Percentiles rank a stretch among this genome's conserved stretches.
Conservation (phyloP, 2,329 filamentous ascomycete species). For the Calonectria pteridis region DNA sequence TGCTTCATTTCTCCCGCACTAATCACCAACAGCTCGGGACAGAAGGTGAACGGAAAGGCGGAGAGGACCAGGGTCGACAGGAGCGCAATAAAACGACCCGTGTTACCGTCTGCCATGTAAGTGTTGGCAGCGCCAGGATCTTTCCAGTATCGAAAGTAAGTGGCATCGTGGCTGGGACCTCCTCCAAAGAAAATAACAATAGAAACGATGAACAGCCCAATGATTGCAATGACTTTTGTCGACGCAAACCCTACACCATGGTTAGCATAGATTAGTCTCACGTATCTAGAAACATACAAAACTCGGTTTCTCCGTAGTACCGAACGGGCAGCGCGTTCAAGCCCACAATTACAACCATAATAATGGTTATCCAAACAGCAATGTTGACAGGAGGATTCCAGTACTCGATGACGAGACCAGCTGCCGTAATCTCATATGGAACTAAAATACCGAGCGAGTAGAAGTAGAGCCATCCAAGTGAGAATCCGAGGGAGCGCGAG, state of each 20-base stretch:
- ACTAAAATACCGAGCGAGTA: slow-evolving; percentile 46
- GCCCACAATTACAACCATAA: not conserved
- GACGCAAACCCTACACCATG: not conserved
- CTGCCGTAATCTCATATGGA: slow-evolving; percentile 32
- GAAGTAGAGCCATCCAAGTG: slow-evolving; percentile 58
- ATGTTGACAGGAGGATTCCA: slow-evolving; percentile 31
- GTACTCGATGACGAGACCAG: slow-evolving; percentile 36
- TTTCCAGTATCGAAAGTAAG: slow-evolving; percentile 74
- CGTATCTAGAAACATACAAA: not conserved
- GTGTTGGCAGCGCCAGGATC: slow-evolving; percentile 75
- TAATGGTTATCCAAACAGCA: slow-evolving; percentile 28
- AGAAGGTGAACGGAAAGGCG: slow-evolving; percentile 74
- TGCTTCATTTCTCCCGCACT: slow-evolving; percentile 76
- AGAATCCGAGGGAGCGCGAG: slow-evolving; percentile 50
- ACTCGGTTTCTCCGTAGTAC: not conserved
- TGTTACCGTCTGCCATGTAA: slow-evolving; percentile 67
- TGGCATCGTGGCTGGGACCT: slow-evolving; percentile 73
- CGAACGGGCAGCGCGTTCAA: not conserved
- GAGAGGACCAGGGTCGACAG: slow-evolving; percentile 60
- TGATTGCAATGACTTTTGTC: not conserved
- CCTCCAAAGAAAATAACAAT: slow-evolving; percentile 64
- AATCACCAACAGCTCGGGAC: slow-evolving; percentile 70
- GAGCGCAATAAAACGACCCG: slow-evolving; percentile 68
- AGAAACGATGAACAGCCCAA: not conserved
- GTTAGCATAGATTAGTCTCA: not conserved